These are phyloP conservation scores for Aegilops longissima DNA, from an alignment of 176 grass and related monocot genomes.

Conservation along the genomic window DNA sequence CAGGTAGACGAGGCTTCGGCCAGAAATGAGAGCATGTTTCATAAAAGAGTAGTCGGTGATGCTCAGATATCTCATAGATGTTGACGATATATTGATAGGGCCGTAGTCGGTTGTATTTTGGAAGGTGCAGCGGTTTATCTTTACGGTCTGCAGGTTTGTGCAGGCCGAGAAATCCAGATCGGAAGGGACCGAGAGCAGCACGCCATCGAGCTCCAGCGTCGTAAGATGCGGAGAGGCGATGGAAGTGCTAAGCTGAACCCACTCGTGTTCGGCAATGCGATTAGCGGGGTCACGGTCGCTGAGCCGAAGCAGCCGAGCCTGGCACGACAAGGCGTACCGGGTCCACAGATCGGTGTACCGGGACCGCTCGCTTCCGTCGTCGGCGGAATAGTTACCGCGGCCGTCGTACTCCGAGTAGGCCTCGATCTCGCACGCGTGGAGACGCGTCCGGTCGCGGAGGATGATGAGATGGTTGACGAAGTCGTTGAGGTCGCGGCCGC, in stretches of 20 bases:
- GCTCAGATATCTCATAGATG: not conserved
- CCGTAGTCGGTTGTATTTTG: not conserved
- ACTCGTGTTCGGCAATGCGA: no score
- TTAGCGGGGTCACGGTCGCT: no score
- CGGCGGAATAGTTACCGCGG: no score
- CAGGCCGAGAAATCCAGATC: not conserved
- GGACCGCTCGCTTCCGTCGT: not conserved
- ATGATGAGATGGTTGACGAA: not conserved
- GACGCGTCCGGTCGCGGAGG: not conserved
- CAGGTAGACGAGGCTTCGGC: not conserved
- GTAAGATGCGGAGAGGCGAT: not conserved
- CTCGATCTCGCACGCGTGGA: not conserved
- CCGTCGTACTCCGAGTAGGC: not conserved
- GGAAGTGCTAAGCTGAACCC: not conserved
- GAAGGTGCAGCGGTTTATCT: not conserved
- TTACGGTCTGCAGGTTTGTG: not conserved
- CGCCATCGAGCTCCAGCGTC: not conserved
- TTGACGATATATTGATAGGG: not conserved
- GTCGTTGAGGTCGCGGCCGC: not conserved
- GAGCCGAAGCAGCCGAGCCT: not conserved
- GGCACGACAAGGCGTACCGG: not conserved
- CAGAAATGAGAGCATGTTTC: not conserved
- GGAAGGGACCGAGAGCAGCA: not conserved
- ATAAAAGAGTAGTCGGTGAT: not conserved
- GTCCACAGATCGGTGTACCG: not conserved